phyloP scores from a whole-genome alignment of 345 rosid species.

The Barbarea vulgaris region DNA sequence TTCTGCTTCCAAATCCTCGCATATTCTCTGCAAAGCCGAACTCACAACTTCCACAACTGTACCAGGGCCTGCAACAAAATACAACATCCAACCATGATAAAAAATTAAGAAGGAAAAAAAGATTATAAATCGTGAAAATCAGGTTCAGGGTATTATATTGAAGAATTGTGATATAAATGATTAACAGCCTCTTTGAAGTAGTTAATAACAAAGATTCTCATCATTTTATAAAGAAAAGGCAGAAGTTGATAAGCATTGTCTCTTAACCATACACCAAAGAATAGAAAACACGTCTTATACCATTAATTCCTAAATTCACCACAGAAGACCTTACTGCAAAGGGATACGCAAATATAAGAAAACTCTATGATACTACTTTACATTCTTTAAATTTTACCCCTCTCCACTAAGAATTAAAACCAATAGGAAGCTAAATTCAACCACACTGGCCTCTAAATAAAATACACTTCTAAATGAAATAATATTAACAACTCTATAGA shows the following conservation, averaged over 20 bases:
- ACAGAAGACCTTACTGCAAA: not conserved
- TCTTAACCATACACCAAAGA: conserved; percentile 9
- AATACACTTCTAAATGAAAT: conserved; percentile 6
- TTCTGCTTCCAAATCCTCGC: conserved; percentile 57
- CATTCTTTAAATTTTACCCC: not conserved
- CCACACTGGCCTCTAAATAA: not conserved
- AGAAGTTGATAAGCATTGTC: not conserved
- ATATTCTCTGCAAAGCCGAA: conserved; percentile 56
- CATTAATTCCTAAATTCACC: conserved; percentile 4
- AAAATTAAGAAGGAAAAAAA: conserved; percentile 16
- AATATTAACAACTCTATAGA: conserved; percentile 10
- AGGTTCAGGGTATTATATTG: conserved; percentile 6
- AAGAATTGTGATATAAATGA: not conserved
- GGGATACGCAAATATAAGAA: conserved; percentile 1
- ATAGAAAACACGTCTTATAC: not conserved
- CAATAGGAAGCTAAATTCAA: not conserved
- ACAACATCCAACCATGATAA: conserved; percentile 25
- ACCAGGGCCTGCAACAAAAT: conserved; percentile 51
- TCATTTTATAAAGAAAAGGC: not conserved
- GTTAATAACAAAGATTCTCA: conserved; percentile 8
- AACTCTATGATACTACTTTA: conserved; percentile 16
- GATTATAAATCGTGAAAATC: not conserved
- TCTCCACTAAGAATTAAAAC: conserved; percentile 13
- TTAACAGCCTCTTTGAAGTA: conserved; percentile 2
- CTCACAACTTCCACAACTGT: conserved; percentile 64